A percentile compares a stretch with the other conserved stretches of the same genome.
Evolutionary conservation across 768 basidiomycete species (phyloP).

Genomic region (Kwoniella dejecticola): DNA sequence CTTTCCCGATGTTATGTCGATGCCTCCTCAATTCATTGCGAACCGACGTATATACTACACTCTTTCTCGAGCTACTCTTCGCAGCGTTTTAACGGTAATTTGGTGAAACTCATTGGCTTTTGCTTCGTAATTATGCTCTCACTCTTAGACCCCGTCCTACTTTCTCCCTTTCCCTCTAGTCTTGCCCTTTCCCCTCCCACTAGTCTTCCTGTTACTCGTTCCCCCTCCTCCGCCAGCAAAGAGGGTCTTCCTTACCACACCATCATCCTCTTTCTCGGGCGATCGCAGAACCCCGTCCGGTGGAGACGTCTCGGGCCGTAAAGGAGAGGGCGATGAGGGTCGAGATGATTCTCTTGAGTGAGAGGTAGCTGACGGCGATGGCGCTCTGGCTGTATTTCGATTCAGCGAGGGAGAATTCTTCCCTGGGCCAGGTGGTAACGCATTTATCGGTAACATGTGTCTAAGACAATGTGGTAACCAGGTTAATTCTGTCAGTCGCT

Average conservation of each 20-base stretch:
- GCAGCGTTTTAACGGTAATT: no score
- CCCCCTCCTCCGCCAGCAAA: slow-evolving; percentile 21
- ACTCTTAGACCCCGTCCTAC: no score
- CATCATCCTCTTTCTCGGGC: slow-evolving; percentile 19
- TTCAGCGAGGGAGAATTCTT: slow-evolving; percentile 11
- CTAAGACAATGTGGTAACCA: slow-evolving; percentile 2
- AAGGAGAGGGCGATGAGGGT: slow-evolving; percentile 23
- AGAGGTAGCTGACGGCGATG: slow-evolving; percentile 2
- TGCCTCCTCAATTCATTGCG: no score
- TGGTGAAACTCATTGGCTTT: no score
- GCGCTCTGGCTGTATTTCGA: not conserved
- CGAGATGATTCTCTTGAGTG: slow-evolving; percentile 12
- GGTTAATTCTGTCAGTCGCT: not conserved
- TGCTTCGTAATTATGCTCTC: no score
- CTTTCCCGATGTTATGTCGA: no score
- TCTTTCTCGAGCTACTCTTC: no score
- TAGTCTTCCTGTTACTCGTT: slow-evolving; percentile 6
- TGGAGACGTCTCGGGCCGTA: slow-evolving; percentile 21
- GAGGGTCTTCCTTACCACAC: slow-evolving; percentile 25
- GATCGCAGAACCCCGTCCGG: slow-evolving; percentile 12
- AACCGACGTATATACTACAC: no score
- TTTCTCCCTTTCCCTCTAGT: slow-evolving; percentile 18
- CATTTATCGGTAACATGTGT: slow-evolving; percentile 31
- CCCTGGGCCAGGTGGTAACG: slow-evolving; percentile 15
- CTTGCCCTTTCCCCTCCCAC: slow-evolving; percentile 23